Percentiles rank a stretch among this genome's conserved stretches.
Evolutionary conservation across 1,284 basidiomycete genomes (phyloP).

Genomic region (Phylloporus sp.): DNA sequence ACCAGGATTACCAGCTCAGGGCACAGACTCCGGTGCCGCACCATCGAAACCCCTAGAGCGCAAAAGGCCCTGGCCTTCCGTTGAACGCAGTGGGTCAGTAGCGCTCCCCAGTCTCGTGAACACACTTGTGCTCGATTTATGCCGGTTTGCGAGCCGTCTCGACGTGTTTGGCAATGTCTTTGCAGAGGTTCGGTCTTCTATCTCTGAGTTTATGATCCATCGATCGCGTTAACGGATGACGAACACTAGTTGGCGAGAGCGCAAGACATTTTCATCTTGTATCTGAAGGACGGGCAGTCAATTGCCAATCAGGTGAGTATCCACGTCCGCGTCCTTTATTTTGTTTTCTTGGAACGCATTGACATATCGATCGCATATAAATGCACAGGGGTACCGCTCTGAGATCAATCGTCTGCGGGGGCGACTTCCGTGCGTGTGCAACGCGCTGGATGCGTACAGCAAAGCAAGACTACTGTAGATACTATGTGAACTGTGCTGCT

Average conservation of each 20-base stretch:
- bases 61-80: slow-evolving; percentile 1
- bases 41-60: neutral
- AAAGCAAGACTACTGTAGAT: slow-evolving; percentile 15
- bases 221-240: neutral
- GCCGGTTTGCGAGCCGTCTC: slow-evolving; percentile 10
- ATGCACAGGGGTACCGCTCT: slow-evolving; percentile 15
- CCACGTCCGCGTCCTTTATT: neutral
- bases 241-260: slow-evolving; percentile 15
- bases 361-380: neutral
- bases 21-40: neutral
- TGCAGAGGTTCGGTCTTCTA: slow-evolving; percentile 16
- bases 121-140: slow-evolving; percentile 15
- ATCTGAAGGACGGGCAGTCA: slow-evolving; percentile 27
- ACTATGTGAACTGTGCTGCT: too few species aligned
- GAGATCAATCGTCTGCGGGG: slow-evolving; percentile 24
- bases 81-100: neutral
- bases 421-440: slow-evolving; percentile 15
- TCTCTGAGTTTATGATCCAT: too few species aligned
- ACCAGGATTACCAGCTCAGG: neutral
- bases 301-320: slow-evolving; percentile 12
- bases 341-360: neutral
- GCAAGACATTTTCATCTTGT: slow-evolving; percentile 20
- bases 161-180: slow-evolving; percentile 19
- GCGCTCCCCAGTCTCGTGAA: slow-evolving; percentile 5
- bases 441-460: slow-evolving; percentile 25